Percentiles rank a stretch among this genome's conserved stretches.
Conservation (phyloP, 78 protist genomes). For the Planoprotostelium fungivorum region DNA sequence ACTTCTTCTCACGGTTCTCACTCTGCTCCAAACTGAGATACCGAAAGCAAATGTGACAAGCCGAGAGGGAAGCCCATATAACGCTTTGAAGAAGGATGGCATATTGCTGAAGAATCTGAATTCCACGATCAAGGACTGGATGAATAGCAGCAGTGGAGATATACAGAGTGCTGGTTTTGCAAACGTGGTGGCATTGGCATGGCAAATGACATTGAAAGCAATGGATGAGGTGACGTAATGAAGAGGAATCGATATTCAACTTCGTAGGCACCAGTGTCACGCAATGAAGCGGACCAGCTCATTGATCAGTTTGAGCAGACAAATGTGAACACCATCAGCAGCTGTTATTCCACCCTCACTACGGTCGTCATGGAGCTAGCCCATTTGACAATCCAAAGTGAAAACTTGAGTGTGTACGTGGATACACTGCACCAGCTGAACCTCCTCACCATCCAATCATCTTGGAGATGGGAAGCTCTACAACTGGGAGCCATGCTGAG, state of each 20-base stretch:
- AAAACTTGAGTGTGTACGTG: neutral
- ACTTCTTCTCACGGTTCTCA: neutral
- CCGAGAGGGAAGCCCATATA: neutral
- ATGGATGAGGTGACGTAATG: neutral
- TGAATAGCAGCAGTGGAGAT: neutral
- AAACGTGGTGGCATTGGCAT: neutral
- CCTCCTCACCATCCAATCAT: neutral
- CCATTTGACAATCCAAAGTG: neutral
- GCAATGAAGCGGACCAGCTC: neutral
- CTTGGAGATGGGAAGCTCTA: neutral
- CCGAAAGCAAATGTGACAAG: neutral
- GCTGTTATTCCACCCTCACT: neutral
- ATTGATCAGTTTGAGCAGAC: neutral
- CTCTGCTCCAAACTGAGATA: neutral
- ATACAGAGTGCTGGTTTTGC: neutral
- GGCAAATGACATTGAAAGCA: neutral
- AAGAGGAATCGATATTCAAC: neutral
- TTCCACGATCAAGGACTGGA: neutral
- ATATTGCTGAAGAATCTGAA: neutral
- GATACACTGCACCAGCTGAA: neutral
- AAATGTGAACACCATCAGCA: neutral
- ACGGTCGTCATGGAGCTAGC: neutral
- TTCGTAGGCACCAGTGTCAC: neutral
- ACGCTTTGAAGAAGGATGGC: neutral
- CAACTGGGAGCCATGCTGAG: neutral